Percentiles rank a stretch among this genome's conserved stretches.
Evolutionary conservation across 768 basidiomycete species (phyloP).

Genomic region (Bullera alba): DNA sequence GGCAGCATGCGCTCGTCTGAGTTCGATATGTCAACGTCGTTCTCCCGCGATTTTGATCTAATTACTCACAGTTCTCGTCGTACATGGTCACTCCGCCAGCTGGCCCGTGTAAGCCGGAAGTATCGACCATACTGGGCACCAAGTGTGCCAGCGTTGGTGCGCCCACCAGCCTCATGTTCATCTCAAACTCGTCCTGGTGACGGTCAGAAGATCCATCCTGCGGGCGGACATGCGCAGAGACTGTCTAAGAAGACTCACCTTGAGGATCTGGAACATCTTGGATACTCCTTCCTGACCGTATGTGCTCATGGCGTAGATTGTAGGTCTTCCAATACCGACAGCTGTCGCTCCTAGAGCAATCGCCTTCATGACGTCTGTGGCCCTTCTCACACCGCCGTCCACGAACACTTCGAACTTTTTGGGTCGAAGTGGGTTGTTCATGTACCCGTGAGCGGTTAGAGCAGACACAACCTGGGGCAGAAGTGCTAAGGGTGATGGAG

Average conservation of each 20-base stretch:
- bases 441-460: slow-evolving; percentile 60
- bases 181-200: slow-evolving; percentile 92
- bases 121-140: slow-evolving; percentile 83
- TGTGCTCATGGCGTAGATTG: slow-evolving; percentile 44
- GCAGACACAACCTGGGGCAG: slow-evolving; percentile 74
- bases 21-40: neutral
- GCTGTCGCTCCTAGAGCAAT: slow-evolving; percentile 84
- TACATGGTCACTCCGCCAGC: slow-evolving; percentile 65
- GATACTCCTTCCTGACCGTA: slow-evolving; percentile 86
- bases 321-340: slow-evolving; percentile 55
- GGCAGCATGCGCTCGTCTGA: slow-evolving; percentile 23
- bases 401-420: slow-evolving; percentile 81
- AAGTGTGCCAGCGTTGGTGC: slow-evolving; percentile 72
- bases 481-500: slow-evolving; percentile 83
- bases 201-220: neutral
- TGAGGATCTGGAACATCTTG: slow-evolving; percentile 67
- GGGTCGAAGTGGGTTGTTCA: slow-evolving; percentile 51
- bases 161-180: slow-evolving; percentile 91
- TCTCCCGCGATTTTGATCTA: neutral
- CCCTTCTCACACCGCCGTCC: slow-evolving; percentile 90
- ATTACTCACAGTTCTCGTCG: slow-evolving; percentile 68
- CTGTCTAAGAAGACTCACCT: slow-evolving; percentile 16
- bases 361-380: slow-evolving; percentile 83
- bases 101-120: slow-evolving; percentile 57
- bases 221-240: neutral